Conservation (phyloP, 768 basidiomycete genomes). For the Paxillus rubicundulus region DNA sequence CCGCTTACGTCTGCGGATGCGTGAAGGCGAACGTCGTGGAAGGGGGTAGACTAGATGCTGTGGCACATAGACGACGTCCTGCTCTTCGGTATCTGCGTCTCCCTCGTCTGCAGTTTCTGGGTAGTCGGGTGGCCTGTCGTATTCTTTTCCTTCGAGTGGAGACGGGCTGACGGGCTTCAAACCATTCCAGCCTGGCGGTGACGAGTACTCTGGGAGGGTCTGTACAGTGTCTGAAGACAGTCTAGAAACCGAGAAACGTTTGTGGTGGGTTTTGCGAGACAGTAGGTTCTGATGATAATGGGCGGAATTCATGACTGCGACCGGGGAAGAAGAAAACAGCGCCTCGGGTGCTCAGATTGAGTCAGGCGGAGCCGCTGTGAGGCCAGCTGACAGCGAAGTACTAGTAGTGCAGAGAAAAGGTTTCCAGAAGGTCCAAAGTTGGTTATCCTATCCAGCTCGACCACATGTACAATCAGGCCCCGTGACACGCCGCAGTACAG, state of each 20-base stretch:
- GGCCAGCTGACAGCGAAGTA: constrained; percentile 4
- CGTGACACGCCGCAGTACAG: too few relatives aligned
- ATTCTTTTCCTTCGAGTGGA: constrained; percentile 34
- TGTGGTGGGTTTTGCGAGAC: constrained; percentile 46
- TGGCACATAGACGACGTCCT: constrained; percentile 22
- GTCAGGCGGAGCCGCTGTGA: constrained; percentile 14
- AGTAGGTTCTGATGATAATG: constrained; percentile 7
- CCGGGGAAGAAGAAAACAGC: background rate
- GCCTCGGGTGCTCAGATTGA: background rate
- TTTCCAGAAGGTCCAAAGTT: background rate
- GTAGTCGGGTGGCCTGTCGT: constrained; percentile 71
- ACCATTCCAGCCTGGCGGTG: constrained; percentile 28
- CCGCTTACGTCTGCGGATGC: constrained; percentile 28
- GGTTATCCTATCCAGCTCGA: background rate
- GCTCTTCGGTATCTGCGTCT: constrained; percentile 62
- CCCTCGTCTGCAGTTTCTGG: constrained; percentile 76
- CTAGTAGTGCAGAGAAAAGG: background rate
- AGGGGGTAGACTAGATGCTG: constrained; percentile 31
- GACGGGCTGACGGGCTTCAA: constrained; percentile 4
- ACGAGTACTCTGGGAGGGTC: constrained; percentile 64
- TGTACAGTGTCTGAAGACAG: constrained; percentile 66
- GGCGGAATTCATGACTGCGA: constrained; percentile 18
- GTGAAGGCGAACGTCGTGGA: constrained; percentile 30
- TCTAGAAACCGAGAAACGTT: constrained; percentile 53
- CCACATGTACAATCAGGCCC: constrained; percentile 1